phyloP scores from a whole-genome alignment of 192 early-diverging fungal species.

The Piromyces finnis region DNA sequence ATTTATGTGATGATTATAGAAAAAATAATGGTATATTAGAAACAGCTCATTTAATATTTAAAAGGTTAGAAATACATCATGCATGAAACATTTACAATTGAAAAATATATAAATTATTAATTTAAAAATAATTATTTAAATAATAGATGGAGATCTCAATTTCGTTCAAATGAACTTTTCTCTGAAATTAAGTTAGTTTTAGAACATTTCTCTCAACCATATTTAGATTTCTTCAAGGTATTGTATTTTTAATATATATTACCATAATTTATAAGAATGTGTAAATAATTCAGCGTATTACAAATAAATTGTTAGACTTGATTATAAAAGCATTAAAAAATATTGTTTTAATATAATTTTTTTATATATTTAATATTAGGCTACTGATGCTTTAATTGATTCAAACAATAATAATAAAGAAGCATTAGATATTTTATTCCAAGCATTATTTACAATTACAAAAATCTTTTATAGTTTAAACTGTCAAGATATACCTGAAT shows the following conservation, averaged over 20 bases:
- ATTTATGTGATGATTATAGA: constrained; percentile 56
- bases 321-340: neutral
- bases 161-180: constrained; percentile 63
- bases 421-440: constrained; percentile 50
- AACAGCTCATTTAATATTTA: constrained; percentile 90
- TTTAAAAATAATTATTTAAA: too few species aligned
- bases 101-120: too few species aligned
- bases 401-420: constrained; percentile 35
- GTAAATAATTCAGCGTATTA: too few species aligned
- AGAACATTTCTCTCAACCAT: constrained; percentile 63
- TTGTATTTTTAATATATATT: too few species aligned
- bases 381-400: constrained; percentile 61
- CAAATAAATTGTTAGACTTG: too few species aligned
- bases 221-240: constrained; percentile 68
- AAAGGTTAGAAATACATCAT: constrained; percentile 20
- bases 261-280: too few species aligned
- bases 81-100: too few species aligned
- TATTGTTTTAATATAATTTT: neutral
- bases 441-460: constrained; percentile 54
- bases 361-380: constrained; percentile 8
- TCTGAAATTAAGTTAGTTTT: constrained; percentile 83
- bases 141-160: constrained; percentile 65
- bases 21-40: constrained; percentile 83
- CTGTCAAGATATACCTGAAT: constrained; percentile 90
- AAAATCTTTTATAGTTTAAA: constrained; percentile 92